Evolutionary conservation across 148 eudicot species (phyloP), one percentile per base, ranked within the genome.

Genomic region (Bassia scoparia): DNA sequence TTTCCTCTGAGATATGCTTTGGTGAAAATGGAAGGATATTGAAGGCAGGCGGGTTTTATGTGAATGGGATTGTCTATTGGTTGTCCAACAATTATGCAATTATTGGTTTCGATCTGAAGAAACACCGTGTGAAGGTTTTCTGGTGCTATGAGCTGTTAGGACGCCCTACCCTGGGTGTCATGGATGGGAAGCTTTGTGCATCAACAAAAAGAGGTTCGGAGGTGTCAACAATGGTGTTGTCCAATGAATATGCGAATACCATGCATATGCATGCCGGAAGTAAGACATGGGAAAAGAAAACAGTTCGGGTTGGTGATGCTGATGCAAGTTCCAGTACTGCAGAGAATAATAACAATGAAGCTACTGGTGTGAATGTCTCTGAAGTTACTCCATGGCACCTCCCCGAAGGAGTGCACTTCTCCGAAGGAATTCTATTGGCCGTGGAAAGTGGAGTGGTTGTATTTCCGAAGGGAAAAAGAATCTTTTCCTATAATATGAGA

Each of bases 1-100:
- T 77, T 63, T 83, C 83, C 53, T 68, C 76, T 17, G 86, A 86
- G 78, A 80, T 84, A 31, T 84, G 71, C 77, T 83, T 81, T 79
- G 84, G 73, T 26, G 63, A 74, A 16, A 52, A n/a, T 21, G 30
- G 56, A 58, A 56, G 72, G 71, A 14, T 66, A 29, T 71, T 70
- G 35, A 56, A 78, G 1, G 73, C 65, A 37, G 73, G 76, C 10
- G 94, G 89, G 24, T 63, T 87, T 34, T 72, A 78, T 76, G 77
- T 72, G 17, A 78, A 86, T 50, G 89, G 86, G 2, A 81, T 84
- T 79, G 82, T 72, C 46, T 89, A 85, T 66, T 89, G 89, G 88
- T 78, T 48, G 52, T 61, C 79, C 0, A 43, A 16, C 3, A 20
- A n/a, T 18, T 58, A 60, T 49, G 75, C 62, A 21, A 70, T 84